phyloP scores from a whole-genome alignment of 2,329 filamentous ascomycete genomes.

The Colletotrichum higginsianum region DNA sequence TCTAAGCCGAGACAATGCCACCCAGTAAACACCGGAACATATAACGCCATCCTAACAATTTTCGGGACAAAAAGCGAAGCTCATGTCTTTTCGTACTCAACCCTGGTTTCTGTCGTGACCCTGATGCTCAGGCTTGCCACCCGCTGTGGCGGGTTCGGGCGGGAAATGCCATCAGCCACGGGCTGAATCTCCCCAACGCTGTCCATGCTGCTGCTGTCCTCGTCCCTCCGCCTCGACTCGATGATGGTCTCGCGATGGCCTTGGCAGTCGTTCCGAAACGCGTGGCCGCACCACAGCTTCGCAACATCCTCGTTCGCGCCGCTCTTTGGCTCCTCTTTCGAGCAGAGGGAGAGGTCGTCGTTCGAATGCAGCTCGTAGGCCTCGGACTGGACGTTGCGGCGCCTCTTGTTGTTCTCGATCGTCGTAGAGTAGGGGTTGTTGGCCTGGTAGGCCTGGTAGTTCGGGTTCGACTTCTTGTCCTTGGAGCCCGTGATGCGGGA shows the following conservation, averaged over 20 bases:
- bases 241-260: conserved; percentile 9
- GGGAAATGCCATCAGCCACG: not conserved
- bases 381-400: conserved; percentile 37
- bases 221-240: conserved; percentile 5
- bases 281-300: conserved; percentile 37
- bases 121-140: conserved; percentile 24
- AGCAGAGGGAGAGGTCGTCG: conserved; percentile 21
- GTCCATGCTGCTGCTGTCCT: not conserved
- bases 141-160: not conserved
- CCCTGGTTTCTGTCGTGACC: conserved; percentile 35
- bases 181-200: not conserved
- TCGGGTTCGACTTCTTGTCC: conserved; percentile 5
- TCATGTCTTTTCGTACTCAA: conserved; percentile 28
- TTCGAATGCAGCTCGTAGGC: conserved; percentile 41
- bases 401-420: conserved; percentile 37
- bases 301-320: conserved; percentile 23
- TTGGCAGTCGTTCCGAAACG: conserved; percentile 14
- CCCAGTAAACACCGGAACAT: too few relatives aligned
- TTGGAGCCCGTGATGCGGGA: conserved; percentile 22
- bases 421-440: conserved; percentile 25
- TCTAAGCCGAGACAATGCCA: not conserved
- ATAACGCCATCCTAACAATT: not conserved
- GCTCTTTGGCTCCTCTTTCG: conserved; percentile 16
- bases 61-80: too few relatives aligned
- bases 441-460: conserved; percentile 20